Conservation (phyloP, 2,329 filamentous ascomycete genomes). For the Xylaria sp. region DNA sequence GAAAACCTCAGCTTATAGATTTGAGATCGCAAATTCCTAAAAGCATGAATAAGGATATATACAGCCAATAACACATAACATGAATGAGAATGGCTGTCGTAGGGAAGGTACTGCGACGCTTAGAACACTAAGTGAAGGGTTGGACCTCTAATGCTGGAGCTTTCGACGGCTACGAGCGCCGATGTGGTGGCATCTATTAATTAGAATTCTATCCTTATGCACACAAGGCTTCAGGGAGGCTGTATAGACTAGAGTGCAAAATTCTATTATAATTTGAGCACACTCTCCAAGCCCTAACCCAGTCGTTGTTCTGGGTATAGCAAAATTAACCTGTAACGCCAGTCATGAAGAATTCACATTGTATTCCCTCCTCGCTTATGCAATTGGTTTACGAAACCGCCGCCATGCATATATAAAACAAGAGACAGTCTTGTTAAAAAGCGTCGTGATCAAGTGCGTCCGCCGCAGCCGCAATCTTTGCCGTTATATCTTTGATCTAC, state of each 20-base stretch:
- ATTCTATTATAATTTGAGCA: neutral
- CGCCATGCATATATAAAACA: conserved; percentile 1
- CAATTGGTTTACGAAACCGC: neutral
- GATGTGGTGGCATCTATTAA: neutral
- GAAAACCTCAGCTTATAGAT: too few relatives aligned
- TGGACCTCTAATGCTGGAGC: too few relatives aligned
- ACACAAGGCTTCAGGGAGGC: neutral
- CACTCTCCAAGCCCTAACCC: neutral
- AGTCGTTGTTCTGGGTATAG: neutral
- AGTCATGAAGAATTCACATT: neutral
- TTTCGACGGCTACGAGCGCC: too few relatives aligned
- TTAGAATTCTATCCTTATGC: neutral
- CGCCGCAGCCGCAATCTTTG: conserved; percentile 45
- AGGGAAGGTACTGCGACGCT: too few relatives aligned
- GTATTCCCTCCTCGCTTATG: neutral
- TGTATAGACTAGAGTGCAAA: neutral
- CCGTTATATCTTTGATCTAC: conserved; percentile 45
- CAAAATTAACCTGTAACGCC: conserved; percentile 5
- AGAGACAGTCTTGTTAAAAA: conserved; percentile 24
- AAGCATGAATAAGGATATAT: too few relatives aligned
- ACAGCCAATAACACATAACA: too few relatives aligned
- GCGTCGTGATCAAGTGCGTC: conserved; percentile 39
- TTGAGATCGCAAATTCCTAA: too few relatives aligned
- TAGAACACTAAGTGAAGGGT: too few relatives aligned
- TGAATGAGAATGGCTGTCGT: too few relatives aligned